These are phyloP conservation scores for Ceratonia siliqua DNA, from an alignment of 306 rosid species.

Conservation along the genomic window DNA sequence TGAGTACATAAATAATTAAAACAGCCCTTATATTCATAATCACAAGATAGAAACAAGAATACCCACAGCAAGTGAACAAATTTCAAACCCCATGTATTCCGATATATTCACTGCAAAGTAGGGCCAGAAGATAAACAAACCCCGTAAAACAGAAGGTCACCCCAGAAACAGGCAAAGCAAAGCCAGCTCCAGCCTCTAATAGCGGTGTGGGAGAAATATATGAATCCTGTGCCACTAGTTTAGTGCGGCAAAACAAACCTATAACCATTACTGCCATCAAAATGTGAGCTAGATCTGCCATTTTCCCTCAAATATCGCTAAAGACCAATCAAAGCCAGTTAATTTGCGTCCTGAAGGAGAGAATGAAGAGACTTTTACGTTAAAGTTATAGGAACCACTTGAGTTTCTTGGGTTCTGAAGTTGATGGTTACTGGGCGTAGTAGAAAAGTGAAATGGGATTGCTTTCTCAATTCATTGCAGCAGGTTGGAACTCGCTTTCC, in stretches of 20 bases:
- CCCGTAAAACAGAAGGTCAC: constrained; percentile 41
- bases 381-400: too few relatives aligned
- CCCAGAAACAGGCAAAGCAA: constrained; percentile 36
- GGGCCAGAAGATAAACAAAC: constrained; percentile 46
- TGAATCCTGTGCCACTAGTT: constrained; percentile 38
- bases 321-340: not conserved
- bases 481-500: constrained; percentile 40
- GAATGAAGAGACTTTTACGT: not conserved
- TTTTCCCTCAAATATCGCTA: constrained; percentile 6
- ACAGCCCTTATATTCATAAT: too few relatives aligned
- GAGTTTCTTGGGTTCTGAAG: too few relatives aligned
- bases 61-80: not conserved
- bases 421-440: not conserved
- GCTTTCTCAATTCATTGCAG: constrained; percentile 35
- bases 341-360: too few relatives aligned
- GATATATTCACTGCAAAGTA: constrained; percentile 31
- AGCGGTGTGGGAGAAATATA: constrained; percentile 43
- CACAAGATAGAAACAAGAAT: constrained; percentile 13
- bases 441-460: constrained; percentile 32
- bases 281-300: constrained; percentile 38
- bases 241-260: constrained; percentile 30
- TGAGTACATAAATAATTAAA: too few relatives aligned
- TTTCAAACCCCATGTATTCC: constrained; percentile 1
- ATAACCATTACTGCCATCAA: constrained; percentile 29
- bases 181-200: constrained; percentile 50